phyloP scores from a whole-genome alignment of 306 rosid species.

The Prinsepia uniflora region DNA sequence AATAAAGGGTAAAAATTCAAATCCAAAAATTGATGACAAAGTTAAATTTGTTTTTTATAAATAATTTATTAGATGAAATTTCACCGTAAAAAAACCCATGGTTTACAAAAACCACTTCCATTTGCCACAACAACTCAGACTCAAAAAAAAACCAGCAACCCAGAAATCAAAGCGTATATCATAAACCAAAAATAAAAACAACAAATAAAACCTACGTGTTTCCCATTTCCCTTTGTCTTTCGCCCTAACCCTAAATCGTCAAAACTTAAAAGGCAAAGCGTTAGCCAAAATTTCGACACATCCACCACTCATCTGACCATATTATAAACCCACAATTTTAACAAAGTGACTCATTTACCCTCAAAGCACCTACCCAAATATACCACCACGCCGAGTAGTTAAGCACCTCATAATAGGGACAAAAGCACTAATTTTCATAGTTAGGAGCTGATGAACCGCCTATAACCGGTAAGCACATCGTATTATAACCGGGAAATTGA shows the following conservation, averaged over 20 bases:
- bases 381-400: constrained; percentile 9
- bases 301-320: constrained; percentile 9
- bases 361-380: background rate
- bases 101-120: constrained; percentile 25
- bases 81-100: constrained; percentile 28
- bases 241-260: constrained; percentile 36
- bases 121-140: constrained; percentile 3
- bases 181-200: background rate
- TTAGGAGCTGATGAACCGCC: constrained; percentile 33
- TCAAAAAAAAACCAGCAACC: constrained; percentile 28
- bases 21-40: background rate
- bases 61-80: constrained; percentile 36
- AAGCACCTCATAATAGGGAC: background rate
- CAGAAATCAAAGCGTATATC: background rate
- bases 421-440: constrained; percentile 12
- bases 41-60: constrained; percentile 16
- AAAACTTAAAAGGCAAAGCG: constrained; percentile 6
- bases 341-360: constrained; percentile 20
- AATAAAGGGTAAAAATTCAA: background rate
- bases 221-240: background rate
- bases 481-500: constrained; percentile 38
- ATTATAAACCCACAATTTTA: background rate
- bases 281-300: background rate
- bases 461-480: constrained; percentile 41
- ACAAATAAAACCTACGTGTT: background rate